phyloP scores from a whole-genome alignment of 176 grass and related monocot genomes.

The Phoenix roebelenii region DNA sequence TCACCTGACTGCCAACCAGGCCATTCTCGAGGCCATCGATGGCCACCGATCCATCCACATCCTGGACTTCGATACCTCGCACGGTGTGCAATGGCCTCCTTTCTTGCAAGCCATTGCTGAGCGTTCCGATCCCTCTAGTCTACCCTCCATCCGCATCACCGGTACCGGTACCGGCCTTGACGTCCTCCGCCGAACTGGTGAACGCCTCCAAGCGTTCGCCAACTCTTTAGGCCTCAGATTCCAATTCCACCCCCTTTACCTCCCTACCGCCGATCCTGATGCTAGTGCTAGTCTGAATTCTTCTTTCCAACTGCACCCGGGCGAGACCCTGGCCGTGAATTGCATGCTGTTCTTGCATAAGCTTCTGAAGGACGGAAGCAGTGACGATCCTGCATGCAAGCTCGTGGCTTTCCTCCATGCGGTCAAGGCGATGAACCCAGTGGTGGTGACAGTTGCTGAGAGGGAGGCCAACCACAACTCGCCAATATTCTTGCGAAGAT shows the following conservation, averaged over 20 bases:
- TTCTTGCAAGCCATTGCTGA: slow-evolving; percentile 79
- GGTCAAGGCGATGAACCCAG: slow-evolving; percentile 57
- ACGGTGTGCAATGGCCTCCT: slow-evolving; percentile 91
- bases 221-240: slow-evolving; percentile 66
- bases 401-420: slow-evolving; percentile 37
- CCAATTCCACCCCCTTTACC: slow-evolving; percentile 67
- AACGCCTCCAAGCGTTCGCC: slow-evolving; percentile 67
- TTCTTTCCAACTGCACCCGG: slow-evolving; percentile 22
- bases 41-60: slow-evolving; percentile 68
- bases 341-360: slow-evolving; percentile 78
- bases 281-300: not conserved
- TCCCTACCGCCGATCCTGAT: slow-evolving; percentile 11
- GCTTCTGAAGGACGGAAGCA: slow-evolving; percentile 21
- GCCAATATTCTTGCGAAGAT: slow-evolving; percentile 26
- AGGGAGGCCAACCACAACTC: slow-evolving; percentile 34
- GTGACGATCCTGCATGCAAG: slow-evolving; percentile 17
- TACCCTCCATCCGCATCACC: slow-evolving; percentile 75
- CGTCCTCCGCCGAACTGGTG: slow-evolving; percentile 65
- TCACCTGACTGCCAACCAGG: slow-evolving; percentile 93
- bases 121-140: slow-evolving; percentile 24
- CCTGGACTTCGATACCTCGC: slow-evolving; percentile 76
- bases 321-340: slow-evolving; percentile 75
- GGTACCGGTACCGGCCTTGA: slow-evolving; percentile 64
- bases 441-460: slow-evolving; percentile 76
- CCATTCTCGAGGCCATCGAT: slow-evolving; percentile 71